A percentile compares a stretch with the other conserved stretches of the same genome.
phyloP scores from a whole-genome alignment of 2,329 filamentous ascomycete species.

The Scytalidium lignicola region DNA sequence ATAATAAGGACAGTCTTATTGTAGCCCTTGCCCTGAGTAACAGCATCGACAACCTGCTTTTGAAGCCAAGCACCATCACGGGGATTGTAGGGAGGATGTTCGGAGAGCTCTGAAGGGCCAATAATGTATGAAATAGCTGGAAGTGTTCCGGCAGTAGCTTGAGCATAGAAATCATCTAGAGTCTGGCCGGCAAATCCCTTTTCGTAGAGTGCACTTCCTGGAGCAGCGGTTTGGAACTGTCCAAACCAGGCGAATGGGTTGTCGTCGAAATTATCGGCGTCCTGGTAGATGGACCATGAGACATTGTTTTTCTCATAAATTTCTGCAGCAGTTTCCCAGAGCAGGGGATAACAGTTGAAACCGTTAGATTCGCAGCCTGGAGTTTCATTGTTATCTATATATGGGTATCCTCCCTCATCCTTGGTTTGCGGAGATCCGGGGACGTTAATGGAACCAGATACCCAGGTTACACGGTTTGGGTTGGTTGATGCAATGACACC shows the following conservation, averaged over 20 bases:
- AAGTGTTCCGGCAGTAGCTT: conserved; percentile 44
- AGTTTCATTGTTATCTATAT: conserved; percentile 40
- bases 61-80: conserved; percentile 51
- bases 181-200: conserved; percentile 30
- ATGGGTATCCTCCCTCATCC: conserved; percentile 34
- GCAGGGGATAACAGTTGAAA: conserved; percentile 41
- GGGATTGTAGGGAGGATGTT: conserved; percentile 48
- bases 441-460: conserved; percentile 39
- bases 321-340: conserved; percentile 41
- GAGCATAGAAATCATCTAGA: conserved; percentile 43
- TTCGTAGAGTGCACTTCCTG: conserved; percentile 31
- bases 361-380: conserved; percentile 36
- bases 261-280: conserved; percentile 42
- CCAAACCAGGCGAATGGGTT: conserved; percentile 41
- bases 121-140: conserved; percentile 47
- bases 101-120: conserved; percentile 43
- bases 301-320: conserved; percentile 37
- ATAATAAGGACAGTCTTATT: conserved; percentile 42
- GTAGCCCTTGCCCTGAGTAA: conserved; percentile 44
- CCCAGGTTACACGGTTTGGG: conserved; percentile 40
- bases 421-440: conserved; percentile 36
- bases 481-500: conserved; percentile 39
- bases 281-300: conserved; percentile 42
- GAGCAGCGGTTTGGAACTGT: conserved; percentile 38
- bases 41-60: conserved; percentile 44